Conservation (phyloP, 805 yeast genomes). For the Torulaspora quercuum region DNA sequence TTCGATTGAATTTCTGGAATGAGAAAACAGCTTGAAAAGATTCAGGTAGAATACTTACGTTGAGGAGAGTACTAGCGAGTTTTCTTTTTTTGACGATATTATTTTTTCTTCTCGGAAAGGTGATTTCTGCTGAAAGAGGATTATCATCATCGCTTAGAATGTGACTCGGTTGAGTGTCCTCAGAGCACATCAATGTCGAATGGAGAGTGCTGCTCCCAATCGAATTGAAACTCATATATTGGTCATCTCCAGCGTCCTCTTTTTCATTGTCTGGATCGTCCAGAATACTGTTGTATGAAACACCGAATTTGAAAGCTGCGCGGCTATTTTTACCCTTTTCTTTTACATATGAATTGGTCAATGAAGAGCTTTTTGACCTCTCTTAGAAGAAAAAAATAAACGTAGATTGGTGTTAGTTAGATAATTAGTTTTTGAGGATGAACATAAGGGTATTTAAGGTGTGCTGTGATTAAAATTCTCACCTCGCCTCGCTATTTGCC, state of each 20-base stretch:
- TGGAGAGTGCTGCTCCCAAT: constrained; percentile 4
- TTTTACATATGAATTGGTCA: neutral
- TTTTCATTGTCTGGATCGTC: constrained; percentile 21
- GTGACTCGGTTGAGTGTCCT: constrained; percentile 17
- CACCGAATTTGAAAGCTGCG: constrained; percentile 20
- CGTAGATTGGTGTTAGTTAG: too few relatives aligned
- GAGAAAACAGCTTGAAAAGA: constrained; percentile 30
- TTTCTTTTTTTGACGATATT: constrained; percentile 9
- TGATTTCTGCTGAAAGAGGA: neutral
- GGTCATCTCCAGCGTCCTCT: constrained; percentile 5
- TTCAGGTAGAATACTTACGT: constrained; percentile 37
- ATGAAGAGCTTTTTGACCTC: neutral
- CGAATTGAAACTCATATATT: constrained; percentile 6
- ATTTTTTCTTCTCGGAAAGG: constrained; percentile 1
- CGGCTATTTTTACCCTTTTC: constrained; percentile 12
- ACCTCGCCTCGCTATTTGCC: neutral
- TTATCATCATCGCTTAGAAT: constrained; percentile 1
- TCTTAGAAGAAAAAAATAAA: too few relatives aligned
- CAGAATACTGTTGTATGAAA: constrained; percentile 25
- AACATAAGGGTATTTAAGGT: constrained; percentile 2
- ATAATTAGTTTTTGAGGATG: too few relatives aligned
- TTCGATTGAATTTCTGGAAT: constrained; percentile 39
- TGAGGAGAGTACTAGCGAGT: neutral
- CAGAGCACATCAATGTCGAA: constrained; percentile 9
- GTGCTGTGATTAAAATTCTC: constrained; percentile 1